Base-by-base conservation (phyloP, 2,329 filamentous ascomycete genomes). In the Aspergillus intermedius region DNA sequence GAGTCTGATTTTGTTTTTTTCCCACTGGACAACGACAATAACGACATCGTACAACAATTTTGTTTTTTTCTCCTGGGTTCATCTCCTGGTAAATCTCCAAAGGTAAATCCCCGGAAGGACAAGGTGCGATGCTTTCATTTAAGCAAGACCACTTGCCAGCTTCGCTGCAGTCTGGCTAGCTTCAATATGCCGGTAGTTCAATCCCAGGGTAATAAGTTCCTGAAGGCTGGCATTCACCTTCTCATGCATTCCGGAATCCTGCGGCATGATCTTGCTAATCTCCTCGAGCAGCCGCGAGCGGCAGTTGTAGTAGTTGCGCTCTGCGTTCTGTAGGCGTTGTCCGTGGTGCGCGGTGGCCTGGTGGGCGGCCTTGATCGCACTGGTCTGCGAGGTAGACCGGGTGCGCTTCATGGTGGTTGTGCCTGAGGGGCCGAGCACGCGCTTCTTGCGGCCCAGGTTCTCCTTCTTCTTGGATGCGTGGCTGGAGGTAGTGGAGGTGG, bases 221-320 rank as follows among this genome's bases (percentile, higher is more conserved):
- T 73, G 69, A 44, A 73, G 61, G 51, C 67, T 67, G 45, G 69
- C 69, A 59, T 72, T 73, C 51, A 70, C 68, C 57, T 69, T 70
- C 49, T 73, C 69, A 44, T 72, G 69, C 59, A 70, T 65, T 19
- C 64, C 59, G 9, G 63, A 63, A 49, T 73, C 67, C 60, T 69
- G 63, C 3, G 70, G 70, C 13, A 59, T 66, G 55, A 71, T 70
- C 46, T 60, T 65, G 51, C 54, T 55, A 8, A 73, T 56, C 44
- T 73, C 67, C 49, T 70, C 65, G 15, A 71, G 58, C 19, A 73
- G 55, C 15, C 68, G 64, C 4, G 62, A 54, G 43, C 69, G 68
- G 56, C 69, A 72, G 51, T 68, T 65, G 50, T 66, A 68, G 54
- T 71, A 73, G 58, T 63, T 71, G 43, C 65, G 60, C 54, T 72